Conservation (phyloP, 1,284 basidiomycete genomes). For the Pyrrhoderma lamaoense region DNA sequence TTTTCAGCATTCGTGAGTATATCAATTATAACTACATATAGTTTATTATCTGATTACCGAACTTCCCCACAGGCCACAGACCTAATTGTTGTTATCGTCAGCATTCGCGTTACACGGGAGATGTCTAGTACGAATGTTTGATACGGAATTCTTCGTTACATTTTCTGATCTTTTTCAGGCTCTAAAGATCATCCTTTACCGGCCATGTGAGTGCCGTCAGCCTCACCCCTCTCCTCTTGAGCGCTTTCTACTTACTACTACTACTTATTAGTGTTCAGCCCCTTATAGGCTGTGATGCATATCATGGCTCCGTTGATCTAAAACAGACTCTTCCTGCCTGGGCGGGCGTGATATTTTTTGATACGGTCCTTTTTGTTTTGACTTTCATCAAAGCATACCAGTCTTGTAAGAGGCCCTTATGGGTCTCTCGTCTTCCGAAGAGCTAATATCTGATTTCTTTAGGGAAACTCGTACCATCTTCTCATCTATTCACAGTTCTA, state of each 20-base stretch:
- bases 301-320: neutral
- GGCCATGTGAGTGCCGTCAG: too few species aligned
- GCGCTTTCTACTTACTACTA: neutral
- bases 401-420: neutral
- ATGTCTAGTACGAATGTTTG: neutral
- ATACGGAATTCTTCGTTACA: neutral
- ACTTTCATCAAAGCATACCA: neutral
- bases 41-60: neutral
- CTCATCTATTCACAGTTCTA: constrained; percentile 4
- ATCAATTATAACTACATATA: too few species aligned
- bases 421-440: neutral
- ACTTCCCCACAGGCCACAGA: neutral
- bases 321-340: constrained; percentile 1
- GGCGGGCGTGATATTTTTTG: constrained; percentile 4
- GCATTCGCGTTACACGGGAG: neutral
- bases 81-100: neutral
- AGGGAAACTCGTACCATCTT: neutral
- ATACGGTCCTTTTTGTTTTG: constrained; percentile 4
- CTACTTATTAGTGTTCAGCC: neutral
- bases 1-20: neutral
- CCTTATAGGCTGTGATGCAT: neutral
- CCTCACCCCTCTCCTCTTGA: too few species aligned
- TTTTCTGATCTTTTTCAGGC: too few species aligned
- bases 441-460: neutral
- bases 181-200: too few species aligned